Evolutionary conservation across 306 rosid species (phyloP), one percentile per base, ranked within the genome.

Genomic region (Dalbergia cochinchinensis): DNA sequence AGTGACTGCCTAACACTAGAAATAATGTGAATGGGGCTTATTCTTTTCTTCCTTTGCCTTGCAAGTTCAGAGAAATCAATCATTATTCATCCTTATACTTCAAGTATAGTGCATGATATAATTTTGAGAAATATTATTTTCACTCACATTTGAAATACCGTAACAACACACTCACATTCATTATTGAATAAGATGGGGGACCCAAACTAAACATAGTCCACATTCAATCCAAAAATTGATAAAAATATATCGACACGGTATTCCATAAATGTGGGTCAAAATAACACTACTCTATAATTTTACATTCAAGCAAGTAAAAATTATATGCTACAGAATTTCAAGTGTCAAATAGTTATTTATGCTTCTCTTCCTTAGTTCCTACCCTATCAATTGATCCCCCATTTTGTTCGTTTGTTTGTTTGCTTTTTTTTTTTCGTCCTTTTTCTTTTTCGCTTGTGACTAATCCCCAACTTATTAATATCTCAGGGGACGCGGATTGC

Each of bases 271-370:
- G n/a, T n/a, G n/a, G n/a, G n/a, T n/a, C n/a, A n/a, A n/a, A n/a
- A n/a, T n/a, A n/a, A n/a, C n/a, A n/a, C n/a, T n/a, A n/a, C n/a
- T n/a, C n/a, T 18, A 18, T 8, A 5, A n/a, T 54, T n/a, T 51
- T 76, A 55, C 18, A 65, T 74, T 9, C 31, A 51, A 3, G 14
- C 69, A 44, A 13, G 11, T 16, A 37, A 16, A 35, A 45, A 58
- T 15, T 41, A 13, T 6, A 58, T 41, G 41, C 19, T 12, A 42
- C 57, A 19, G 0, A 31, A 69, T 31, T 18, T 26, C 50, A 0
- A 4, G 10, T 53, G 83, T 72, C 74, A 72, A 80, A 73, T 73
- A 55, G 33, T 72, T 72, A 64, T 64, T 63, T 72, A 80, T 20
- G 67, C 59, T n/a, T 12, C 70, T n/a, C 58, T 51, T 51, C 53